Evolutionary conservation across 1,284 basidiomycete genomes (phyloP), one percentile per base, ranked within the genome.

Genomic region (Cystobasidiaceae sp.): DNA sequence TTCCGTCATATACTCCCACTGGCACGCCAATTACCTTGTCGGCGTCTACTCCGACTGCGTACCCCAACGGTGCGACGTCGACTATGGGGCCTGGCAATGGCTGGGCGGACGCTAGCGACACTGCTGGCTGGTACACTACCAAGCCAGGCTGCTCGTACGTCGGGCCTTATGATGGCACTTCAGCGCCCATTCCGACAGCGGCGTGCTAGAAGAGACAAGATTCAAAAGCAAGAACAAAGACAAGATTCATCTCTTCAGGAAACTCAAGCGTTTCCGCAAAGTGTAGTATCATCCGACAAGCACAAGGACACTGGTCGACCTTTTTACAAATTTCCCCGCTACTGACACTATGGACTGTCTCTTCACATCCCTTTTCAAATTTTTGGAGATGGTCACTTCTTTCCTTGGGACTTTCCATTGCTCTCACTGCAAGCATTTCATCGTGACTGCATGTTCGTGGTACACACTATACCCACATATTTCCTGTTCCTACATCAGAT

Each of bases 31-130:
- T 54, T 25, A 37, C 32, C 8, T 23, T 45, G 30, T 48, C 64
- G 17, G 75, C 75, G 0, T 75, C 74, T 66, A 86, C 87, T 2
- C 81, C 83, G 2, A 86, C 87, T 0, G 86, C 62, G 2, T 56
- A 56, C 23, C 65, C 65, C n/a, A 21, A 23, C 15, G 59, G 84
- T n/a, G 73, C 81, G 0, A 72, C 39, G 13, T 72, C 27, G 13
- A 80, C 43, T 85, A 82, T 84, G 11, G 76, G 67, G 81, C 81
- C 81, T 0, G 91, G 90, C 11, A 82, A 79, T 68, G 92, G 61
- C 43, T 96, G 92, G 92, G 77, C 79, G 62, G 88, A 92, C 74
- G 71, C 85, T 1, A 77, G 79, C 23, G 89, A 89, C 74, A 83
- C 77, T 32, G 77, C 78, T 45, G 81, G 81, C 39, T 80, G 83